phyloP scores from a whole-genome alignment of 805 yeast genomes.

The Nakazawaea ambrosiae region DNA sequence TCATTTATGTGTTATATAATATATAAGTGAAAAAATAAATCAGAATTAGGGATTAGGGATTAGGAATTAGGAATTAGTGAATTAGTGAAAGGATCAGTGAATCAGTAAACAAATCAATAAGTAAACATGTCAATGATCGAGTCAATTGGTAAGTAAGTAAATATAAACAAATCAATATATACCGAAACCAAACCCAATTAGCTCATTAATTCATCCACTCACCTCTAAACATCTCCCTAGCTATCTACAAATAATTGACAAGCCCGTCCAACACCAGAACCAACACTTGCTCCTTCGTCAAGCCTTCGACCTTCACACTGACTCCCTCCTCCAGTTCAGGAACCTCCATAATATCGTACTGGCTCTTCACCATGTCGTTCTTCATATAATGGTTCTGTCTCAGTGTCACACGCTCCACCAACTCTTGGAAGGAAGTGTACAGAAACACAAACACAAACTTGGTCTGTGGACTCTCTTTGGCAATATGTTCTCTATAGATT shows the following conservation, averaged over 20 bases:
- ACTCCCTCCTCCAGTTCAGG: conserved; percentile 38
- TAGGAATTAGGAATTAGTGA: no score
- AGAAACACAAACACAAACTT: conserved; percentile 58
- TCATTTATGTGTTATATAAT: no score
- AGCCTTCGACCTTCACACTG: conserved; percentile 1
- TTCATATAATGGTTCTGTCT: conserved; percentile 85
- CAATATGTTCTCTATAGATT: conserved; percentile 60
- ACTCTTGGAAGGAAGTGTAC: conserved; percentile 54
- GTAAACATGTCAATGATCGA: no score
- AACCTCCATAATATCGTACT: conserved; percentile 65
- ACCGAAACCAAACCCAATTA: no score
- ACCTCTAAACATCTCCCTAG: no score
- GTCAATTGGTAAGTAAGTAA: no score
- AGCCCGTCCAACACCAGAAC: neutral
- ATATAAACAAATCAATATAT: no score
- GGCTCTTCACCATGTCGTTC: conserved; percentile 74
- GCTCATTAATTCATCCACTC: no score
- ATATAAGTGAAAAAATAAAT: no score
- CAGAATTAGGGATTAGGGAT: no score
- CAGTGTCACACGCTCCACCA: conserved; percentile 50
- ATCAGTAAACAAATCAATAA: no score
- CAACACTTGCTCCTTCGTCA: conserved; percentile 2
- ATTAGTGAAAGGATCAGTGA: no score
- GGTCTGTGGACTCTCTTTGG: conserved; percentile 21
- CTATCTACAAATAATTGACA: neutral